Evolutionary conservation across 2,329 filamentous ascomycete genomes (phyloP).

Genomic region (Fusarium sp.): DNA sequence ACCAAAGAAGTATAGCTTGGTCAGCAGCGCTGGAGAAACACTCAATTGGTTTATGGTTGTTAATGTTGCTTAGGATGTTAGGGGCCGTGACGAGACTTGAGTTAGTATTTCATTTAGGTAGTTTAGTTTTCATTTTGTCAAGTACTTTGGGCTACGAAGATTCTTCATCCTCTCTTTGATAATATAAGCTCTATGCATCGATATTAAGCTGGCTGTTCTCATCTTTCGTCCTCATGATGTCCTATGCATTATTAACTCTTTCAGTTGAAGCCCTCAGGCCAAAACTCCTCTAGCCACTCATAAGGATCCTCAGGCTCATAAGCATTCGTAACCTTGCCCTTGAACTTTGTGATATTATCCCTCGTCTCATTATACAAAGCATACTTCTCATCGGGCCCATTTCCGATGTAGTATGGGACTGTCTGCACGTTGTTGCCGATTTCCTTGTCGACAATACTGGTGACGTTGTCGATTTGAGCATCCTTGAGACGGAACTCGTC

Average conservation of each 20-base stretch:
- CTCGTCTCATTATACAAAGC: conserved; percentile 42
- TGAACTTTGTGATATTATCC: conserved; percentile 40
- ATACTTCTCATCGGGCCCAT: conserved; percentile 43
- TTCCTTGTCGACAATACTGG: conserved; percentile 41
- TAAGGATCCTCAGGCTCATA: conserved; percentile 54
- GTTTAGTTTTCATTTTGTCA: too few species aligned
- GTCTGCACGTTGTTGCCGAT: conserved; percentile 45
- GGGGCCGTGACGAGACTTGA: too few species aligned
- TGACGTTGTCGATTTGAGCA: conserved; percentile 39
- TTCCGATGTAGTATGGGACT: conserved; percentile 38
- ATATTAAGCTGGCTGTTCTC: background rate
- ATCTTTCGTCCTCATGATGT: background rate
- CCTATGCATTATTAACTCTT: background rate
- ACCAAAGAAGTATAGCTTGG: background rate
- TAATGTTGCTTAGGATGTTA: background rate
- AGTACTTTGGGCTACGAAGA: too few species aligned
- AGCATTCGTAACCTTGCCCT: conserved; percentile 30
- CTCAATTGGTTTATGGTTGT: background rate
- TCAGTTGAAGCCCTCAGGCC: conserved; percentile 42
- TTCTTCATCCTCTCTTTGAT: too few species aligned
- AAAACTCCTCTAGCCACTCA: conserved; percentile 64
- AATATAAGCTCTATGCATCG: too few species aligned
- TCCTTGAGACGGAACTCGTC: conserved; percentile 45
- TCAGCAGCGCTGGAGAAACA: background rate
- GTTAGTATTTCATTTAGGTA: too few species aligned